phyloP scores from a whole-genome alignment of 2,329 filamentous ascomycete species.

The Fusarium torreyae region DNA sequence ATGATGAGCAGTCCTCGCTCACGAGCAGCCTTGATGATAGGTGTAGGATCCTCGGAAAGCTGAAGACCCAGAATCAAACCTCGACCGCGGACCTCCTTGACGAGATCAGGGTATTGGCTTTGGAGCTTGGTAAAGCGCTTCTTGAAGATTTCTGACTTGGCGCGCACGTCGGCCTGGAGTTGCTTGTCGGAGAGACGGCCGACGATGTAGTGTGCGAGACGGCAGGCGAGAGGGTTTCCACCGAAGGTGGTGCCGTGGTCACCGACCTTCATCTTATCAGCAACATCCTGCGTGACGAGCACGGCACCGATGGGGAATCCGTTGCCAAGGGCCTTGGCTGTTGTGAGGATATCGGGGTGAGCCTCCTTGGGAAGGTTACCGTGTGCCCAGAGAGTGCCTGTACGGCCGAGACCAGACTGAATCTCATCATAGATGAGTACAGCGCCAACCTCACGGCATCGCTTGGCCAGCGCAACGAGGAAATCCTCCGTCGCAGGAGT shows the following conservation, averaged over 20 bases:
- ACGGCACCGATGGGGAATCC: constrained; percentile 93
- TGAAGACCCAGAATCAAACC: constrained; percentile 92
- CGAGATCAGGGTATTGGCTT: constrained; percentile 73
- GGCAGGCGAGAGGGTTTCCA: constrained; percentile 88
- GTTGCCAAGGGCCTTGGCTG: constrained; percentile 96
- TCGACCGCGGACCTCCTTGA: constrained; percentile 84
- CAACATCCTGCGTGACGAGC: constrained; percentile 59
- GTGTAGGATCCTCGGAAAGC: constrained; percentile 78
- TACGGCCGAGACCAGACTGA: constrained; percentile 91
- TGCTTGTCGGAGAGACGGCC: constrained; percentile 78
- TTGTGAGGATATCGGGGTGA: constrained; percentile 94
- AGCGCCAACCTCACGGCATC: constrained; percentile 89
- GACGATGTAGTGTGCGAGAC: constrained; percentile 89
- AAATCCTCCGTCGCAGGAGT: constrained; percentile 88
- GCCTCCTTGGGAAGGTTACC: constrained; percentile 79
- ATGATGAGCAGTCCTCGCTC: constrained; percentile 92
- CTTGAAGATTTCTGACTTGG: constrained; percentile 71
- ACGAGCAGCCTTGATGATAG: constrained; percentile 86
- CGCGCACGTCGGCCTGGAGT: constrained; percentile 78
- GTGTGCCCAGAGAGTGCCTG: constrained; percentile 93
- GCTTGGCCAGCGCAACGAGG: constrained; percentile 83
- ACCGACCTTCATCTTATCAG: constrained; percentile 67
- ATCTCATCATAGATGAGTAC: constrained; percentile 97
- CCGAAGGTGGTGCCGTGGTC: constrained; percentile 97
- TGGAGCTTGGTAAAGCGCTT: constrained; percentile 64